Evolutionary conservation across 106 monocot species (phyloP), one percentile per base, ranked within the genome.

Genomic region (Dendrobium nobile): DNA sequence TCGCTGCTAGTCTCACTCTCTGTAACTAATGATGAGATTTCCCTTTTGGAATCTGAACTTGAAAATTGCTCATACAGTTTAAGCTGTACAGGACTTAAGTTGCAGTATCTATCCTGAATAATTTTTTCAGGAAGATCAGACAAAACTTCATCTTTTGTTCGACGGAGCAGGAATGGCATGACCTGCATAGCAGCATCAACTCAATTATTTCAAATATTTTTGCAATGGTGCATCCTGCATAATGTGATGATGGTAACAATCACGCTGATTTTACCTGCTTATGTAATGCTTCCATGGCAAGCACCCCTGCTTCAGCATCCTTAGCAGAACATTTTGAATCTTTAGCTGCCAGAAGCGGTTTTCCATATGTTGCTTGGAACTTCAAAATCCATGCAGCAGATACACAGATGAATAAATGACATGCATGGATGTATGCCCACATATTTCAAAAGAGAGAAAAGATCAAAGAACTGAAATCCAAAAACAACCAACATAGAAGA

Each of bases 111-210:
- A 41, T 98, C 98, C 82, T 95, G 98, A 86, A 98, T 95, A 81
- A 98, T 98, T 88, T 98, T 98, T 75, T 92, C 98, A 10, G 98
- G 98, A 82, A 98, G 98, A 88, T 98, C 98, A 85, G 90, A 88
- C 81, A 98, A 83, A 78, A 98, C 98, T 77, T 98, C 94, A 86
- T 92, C 91, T 82, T 98, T 98, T 45, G 98, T 98, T 70, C 98
- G 84, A 72, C 98, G 93, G 28, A 98, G 90, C 76, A 98, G 89
- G 75, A 98, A 98, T 24, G 98, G 98, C 98, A 98, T 98, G 83
- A 98, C 98, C 97, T 97, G 47, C 8, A 77, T 18, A 47, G 26
- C 75, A 73, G 15, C 84, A 54, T 4, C 13, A 77, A 51, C 4
- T 3, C 61, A 17, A 75, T 64, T 82, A 20, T 15, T 8, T 20